Evolutionary conservation across 1,284 basidiomycete species (phyloP), one percentile per base, ranked within the genome.

Genomic region (Fomitopsis pinicola): DNA sequence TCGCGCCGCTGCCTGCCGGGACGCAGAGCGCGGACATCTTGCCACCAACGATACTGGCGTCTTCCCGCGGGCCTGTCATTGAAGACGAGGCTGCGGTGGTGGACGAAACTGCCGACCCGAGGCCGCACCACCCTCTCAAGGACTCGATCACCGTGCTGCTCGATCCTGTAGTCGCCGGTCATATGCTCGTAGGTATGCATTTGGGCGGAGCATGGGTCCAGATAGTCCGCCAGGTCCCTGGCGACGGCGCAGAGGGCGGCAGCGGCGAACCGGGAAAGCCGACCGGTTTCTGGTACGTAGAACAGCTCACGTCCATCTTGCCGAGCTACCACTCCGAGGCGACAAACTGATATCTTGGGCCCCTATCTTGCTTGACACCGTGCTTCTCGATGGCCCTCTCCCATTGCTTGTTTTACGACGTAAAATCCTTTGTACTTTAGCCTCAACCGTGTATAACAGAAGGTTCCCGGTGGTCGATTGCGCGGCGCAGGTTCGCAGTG

Each of bases 121-220:
- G 36, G 28, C 52, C 75, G 10, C 82, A 87, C 66, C 75, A 87
- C 63, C 78, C 83, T 3, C 70, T 73, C 53, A 78, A 75, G 55
- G 82, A 88, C 64, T 77, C 73, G 38, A 87, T 90, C 65, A 79
- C 77, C 3, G 71, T 88, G 2, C 76, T 87, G 22, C 73, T 88
- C n/a, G 76, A 80, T 38, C 77, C 80, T 0, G 70, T 71, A n/a
- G 68, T 76, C 0, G 72, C 78, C 6, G 78, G 81, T 42, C 71
- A 74, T 38, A 66, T 89, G 19, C 50, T 56, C 48, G 69, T 81
- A 0, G 85, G 84, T 0, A 82, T 88, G 74, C 84, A 83, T 1
- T 60, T 87, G 40, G 78, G 77, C 3, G 88, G 80, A 15, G 82
- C 82, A 57, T 89, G 83, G 80, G 80, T 89, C 2, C 86, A 89